Evolutionary conservation across 306 rosid species (phyloP), one percentile per base, ranked within the genome.

Genomic region (Sicyos baderoa): DNA sequence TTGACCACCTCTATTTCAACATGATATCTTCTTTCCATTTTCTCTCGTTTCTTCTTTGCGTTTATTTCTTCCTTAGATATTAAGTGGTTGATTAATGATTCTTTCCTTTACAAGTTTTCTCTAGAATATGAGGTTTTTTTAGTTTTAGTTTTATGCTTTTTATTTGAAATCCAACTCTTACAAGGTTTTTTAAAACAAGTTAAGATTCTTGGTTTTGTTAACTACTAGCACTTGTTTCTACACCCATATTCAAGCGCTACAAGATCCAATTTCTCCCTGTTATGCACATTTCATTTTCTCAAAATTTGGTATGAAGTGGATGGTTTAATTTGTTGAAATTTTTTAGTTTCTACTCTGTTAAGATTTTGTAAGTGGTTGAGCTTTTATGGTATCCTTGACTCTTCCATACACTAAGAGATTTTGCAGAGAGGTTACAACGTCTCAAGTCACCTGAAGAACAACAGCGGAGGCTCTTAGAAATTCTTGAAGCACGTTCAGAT

Each of bases 381-480:
- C 18, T 55, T 77, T 22, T 11, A 50, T 21, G 35, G 68, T 75
- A 74, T 82, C 95, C 97, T 93, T 93, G 78, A 93, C 97, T 72
- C 60, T 82, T 75, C 62, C 79, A 76, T 74, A 93, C 92, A 79
- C 81, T 81, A 23, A 81, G 82, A 84, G 94, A 88, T 71, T 81
- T 76, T 12, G 88, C 76, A 77, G 97, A 85, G 85, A 90, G 83
- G 76, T 80, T 93, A 80, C 91, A 85, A 79, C 80, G 73, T 73
- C 78, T 90, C 73, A 85, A 77, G 76, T 90, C 91, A 10, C 83
- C 78, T 1, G 96, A 88, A 80, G 97, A 90, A 74, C 85, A 71
- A 9, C 89, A 85, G 68, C 82, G 82, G 73, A 86, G 94, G 84
- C 80, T 90, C 70, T 68, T 27, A 45, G 89, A 88, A 79, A 74